Base-by-base conservation (phyloP, 306 rosid genomes). In the Vigna hirtella region DNA sequence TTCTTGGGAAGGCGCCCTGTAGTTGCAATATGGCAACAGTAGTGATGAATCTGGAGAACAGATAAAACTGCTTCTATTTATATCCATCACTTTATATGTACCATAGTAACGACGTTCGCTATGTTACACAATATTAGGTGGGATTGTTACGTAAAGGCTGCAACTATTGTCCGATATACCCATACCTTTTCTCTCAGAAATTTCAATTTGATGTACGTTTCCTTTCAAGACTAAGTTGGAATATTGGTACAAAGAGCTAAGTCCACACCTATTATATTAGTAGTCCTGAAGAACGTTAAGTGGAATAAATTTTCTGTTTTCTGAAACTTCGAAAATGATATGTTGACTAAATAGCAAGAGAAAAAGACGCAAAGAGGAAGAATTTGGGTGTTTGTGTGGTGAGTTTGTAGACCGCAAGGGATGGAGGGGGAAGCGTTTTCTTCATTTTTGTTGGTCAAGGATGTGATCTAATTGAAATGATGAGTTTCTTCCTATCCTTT, bases 391-490 rank as follows among this genome's bases (percentile, higher is more conserved):
- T 34, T 22, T 69, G 74, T 82, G 78, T 62, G 81, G 81, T 76
- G 68, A 52, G 55, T 42, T 32, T 82, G 62, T 28, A 52, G 61
- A 58, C 38, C 26, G 5, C 9, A 16, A 45, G 34, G 59, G 3
- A 7, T 40, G 81, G 84, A 50, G 72, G 4, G 70, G 80, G 80
- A 61, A 69, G 36, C 51, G 57, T 70, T 61, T 51, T 28, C 13
- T 45, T 77, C 71, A 72, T 71, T 70, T 70, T 81, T 28, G 45
- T 34, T 73, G 84, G 75, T 42, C 43, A 43, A 53, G 28, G 45
- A 43, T 34, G 38, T 4, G 42, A 36, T 36, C 42, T 36, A 36
- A 34, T 6, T 36, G 42, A 36, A 36, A 36, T 66, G 52, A 45
- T 61, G 9, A 36, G 63, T 30, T 30, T 42, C 32, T 20, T 45